These are phyloP conservation scores for Fusarium sp. DNA, from an alignment of 2,329 filamentous ascomycete species.

Conservation along the genomic window DNA sequence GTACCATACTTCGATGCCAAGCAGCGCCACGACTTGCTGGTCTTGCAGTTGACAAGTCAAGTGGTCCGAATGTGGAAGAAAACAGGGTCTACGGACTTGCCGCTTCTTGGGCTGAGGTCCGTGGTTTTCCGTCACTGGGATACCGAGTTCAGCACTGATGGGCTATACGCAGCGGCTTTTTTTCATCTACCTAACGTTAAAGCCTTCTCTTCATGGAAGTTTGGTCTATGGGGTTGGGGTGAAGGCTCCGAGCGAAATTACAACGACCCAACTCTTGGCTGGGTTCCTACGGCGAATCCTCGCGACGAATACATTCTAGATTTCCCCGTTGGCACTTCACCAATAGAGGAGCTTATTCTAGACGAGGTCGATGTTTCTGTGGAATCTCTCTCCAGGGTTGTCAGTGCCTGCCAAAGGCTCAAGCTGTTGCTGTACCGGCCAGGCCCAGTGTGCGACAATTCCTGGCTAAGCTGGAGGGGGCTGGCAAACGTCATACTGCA, in stretches of 20 bases:
- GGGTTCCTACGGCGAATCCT: neutral
- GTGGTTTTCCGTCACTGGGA: neutral
- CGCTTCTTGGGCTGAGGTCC: neutral
- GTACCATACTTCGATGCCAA: neutral
- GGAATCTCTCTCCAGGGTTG: neutral
- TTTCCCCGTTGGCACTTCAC: neutral
- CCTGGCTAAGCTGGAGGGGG: neutral
- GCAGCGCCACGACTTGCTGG: neutral
- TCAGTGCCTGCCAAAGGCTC: neutral
- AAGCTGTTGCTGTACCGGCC: neutral
- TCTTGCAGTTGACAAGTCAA: neutral
- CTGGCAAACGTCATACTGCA: neutral
- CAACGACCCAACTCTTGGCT: neutral
- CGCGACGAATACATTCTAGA: neutral
- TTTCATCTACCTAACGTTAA: neutral
- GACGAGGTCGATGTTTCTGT: neutral
- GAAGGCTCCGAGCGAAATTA: neutral
- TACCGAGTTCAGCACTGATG: neutral
- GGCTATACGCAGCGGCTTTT: neutral
- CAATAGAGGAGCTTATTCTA: neutral
- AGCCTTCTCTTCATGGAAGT: neutral
- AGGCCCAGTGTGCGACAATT: neutral
- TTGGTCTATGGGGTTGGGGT: neutral
- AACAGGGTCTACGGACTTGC: neutral
- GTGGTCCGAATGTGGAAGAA: neutral